phyloP scores from a whole-genome alignment of 177 flowering plant genomes.

The Vitis hybrid region DNA sequence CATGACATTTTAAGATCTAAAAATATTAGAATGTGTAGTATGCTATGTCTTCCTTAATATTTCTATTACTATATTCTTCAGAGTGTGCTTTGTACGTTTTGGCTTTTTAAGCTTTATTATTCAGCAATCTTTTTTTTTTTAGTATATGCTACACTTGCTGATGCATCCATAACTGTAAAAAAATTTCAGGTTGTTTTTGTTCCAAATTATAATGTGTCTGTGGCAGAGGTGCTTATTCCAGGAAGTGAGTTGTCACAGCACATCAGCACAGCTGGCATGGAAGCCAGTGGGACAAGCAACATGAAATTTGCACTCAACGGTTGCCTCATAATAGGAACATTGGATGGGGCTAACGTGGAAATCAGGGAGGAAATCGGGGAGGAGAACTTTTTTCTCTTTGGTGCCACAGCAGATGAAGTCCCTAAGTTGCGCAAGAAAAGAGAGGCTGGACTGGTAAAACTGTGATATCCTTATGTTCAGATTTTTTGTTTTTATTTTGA shows the following conservation, averaged over 20 bases:
- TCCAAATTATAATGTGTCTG: constrained; percentile 97
- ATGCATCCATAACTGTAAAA: background rate
- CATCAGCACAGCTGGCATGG: constrained; percentile 99
- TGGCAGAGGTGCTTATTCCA: constrained; percentile 92
- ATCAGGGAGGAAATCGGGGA: constrained; percentile 94
- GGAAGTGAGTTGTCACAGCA: constrained; percentile 99
- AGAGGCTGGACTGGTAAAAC: constrained; percentile 81
- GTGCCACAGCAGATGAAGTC: constrained; percentile 91
- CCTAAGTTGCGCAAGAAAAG: constrained; percentile 85
- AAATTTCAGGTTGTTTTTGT: constrained; percentile 85
- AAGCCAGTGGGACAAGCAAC: constrained; percentile 99
- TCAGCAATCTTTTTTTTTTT: no score
- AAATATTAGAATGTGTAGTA: background rate
- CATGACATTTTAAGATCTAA: no score
- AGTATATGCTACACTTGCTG: no score
- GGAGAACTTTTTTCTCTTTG: constrained; percentile 93
- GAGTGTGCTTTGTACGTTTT: no score
- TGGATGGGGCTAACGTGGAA: constrained; percentile 98
- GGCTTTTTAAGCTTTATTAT: no score
- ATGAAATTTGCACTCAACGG: constrained; percentile 99
- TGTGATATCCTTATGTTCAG: constrained; percentile 8
- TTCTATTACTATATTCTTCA: background rate
- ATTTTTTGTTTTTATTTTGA: background rate
- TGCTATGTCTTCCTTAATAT: background rate
- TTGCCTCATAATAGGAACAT: constrained; percentile 91